Evolutionary conservation across 495 filamentous ascomycete species (phyloP).

Genomic region (Pseudevernia furfuracea): DNA sequence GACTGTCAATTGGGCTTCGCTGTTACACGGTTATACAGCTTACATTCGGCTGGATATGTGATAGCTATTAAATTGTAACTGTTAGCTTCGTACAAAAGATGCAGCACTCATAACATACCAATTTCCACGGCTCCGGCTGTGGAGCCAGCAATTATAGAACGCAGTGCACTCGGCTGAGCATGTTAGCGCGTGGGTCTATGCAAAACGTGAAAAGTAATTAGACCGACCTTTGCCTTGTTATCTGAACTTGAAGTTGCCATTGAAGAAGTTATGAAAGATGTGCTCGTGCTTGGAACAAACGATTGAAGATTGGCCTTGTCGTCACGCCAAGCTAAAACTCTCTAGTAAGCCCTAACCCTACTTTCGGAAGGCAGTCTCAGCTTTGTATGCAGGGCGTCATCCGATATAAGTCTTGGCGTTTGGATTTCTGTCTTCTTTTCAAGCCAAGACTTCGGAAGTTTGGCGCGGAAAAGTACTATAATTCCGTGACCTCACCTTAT

Average conservation of each 20-base stretch:
- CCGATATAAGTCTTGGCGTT: too few species aligned
- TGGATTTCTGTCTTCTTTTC: too few species aligned
- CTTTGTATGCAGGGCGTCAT: too few species aligned
- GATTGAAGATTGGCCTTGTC: background rate
- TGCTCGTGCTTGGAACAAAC: background rate
- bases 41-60: slow-evolving; percentile 96
- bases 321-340: background rate
- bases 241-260: slow-evolving; percentile 41
- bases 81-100: slow-evolving; percentile 7
- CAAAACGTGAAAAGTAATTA: background rate
- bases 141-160: slow-evolving; percentile 82
- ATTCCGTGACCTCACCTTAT: too few species aligned
- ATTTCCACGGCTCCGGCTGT: slow-evolving; percentile 93
- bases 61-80: slow-evolving; percentile 52
- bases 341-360: too few species aligned
- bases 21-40: slow-evolving; percentile 20
- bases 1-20: slow-evolving; percentile 8
- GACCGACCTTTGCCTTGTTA: slow-evolving; percentile 38
- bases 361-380: too few species aligned
- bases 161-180: slow-evolving; percentile 64
- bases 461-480: too few species aligned
- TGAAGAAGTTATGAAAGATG: background rate
- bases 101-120: slow-evolving; percentile 40
- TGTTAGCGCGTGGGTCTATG: slow-evolving; percentile 21
- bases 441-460: too few species aligned